Evolutionary conservation across 140 eudicot species (phyloP).

Genomic region (Senecio squalidus): DNA sequence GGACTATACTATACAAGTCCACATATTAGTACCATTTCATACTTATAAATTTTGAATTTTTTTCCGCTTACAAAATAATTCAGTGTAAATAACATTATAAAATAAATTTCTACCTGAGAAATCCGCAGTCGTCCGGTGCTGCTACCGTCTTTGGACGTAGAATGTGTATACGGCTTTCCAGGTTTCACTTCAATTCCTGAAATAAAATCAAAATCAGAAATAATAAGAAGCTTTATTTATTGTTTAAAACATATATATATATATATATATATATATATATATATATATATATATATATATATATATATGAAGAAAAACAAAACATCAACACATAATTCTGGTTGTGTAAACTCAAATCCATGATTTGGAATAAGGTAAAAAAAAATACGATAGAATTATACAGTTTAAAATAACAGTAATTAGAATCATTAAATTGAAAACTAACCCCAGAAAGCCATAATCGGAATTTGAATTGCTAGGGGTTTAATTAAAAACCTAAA

Average conservation of each 20-base stretch:
- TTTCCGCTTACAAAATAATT: too few relatives aligned
- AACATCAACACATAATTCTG: background rate
- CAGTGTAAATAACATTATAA: background rate
- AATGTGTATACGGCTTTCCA: conserved; percentile 64
- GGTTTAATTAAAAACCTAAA: background rate
- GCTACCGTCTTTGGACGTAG: conserved; percentile 27
- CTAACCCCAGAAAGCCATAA: conserved; percentile 81
- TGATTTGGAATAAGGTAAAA: background rate
- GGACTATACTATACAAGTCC: too few relatives aligned
- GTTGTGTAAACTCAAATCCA: conserved; percentile 2
- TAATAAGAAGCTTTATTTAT: background rate
- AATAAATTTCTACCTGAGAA: conserved; percentile 54
- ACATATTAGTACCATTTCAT: too few relatives aligned
- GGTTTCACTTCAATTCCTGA: conserved; percentile 81
- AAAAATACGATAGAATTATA: too few relatives aligned
- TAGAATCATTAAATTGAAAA: background rate
- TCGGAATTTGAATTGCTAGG: conserved; percentile 10
- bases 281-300: background rate
- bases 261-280: background rate
- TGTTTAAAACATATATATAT: background rate
- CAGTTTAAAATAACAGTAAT: too few relatives aligned
- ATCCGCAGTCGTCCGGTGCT: conserved; percentile 64
- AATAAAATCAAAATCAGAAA: background rate
- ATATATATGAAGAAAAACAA: background rate
- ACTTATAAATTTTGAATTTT: too few relatives aligned